These are phyloP conservation scores for Schwanniomyces vanrijiae DNA, from an alignment of 805 yeast species.

Conservation along the genomic window DNA sequence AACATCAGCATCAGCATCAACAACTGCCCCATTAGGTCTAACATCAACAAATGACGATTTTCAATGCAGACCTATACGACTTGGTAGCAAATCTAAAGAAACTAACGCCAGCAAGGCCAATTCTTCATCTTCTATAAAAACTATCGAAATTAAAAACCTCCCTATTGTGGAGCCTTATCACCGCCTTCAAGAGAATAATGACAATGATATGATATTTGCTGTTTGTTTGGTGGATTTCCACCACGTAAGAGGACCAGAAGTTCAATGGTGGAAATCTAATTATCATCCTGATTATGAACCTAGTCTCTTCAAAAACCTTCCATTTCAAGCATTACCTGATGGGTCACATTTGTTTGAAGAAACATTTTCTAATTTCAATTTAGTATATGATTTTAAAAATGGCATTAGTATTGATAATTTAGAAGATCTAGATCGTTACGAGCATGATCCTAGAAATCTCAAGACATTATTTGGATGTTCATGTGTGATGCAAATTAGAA, in stretches of 20 bases:
- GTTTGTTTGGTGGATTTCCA: conserved; percentile 91
- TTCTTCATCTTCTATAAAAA: conserved; percentile 13
- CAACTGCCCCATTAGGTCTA: conserved; percentile 1
- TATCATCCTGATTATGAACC: conserved; percentile 34
- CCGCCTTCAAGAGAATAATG: conserved; percentile 3
- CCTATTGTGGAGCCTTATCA: conserved; percentile 25
- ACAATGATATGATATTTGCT: conserved; percentile 61
- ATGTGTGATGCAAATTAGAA: conserved; percentile 80
- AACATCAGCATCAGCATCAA: too few species aligned
- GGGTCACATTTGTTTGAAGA: conserved; percentile 94
- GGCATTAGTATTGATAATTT: conserved; percentile 47
- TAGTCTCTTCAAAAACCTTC: conserved; percentile 77
- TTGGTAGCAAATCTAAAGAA: conserved; percentile 12
- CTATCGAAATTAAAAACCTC: conserved; percentile 38
- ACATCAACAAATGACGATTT: conserved; percentile 24
- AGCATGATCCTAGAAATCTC: conserved; percentile 40
- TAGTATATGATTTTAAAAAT: conserved; percentile 62
- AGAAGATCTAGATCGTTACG: conserved; percentile 30
- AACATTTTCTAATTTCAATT: conserved; percentile 86
- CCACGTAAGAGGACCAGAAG: conserved; percentile 89
- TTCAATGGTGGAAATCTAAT: conserved; percentile 79
- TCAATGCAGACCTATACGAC: conserved; percentile 38
- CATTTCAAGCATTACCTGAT: conserved; percentile 95
- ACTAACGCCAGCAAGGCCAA: conserved; percentile 7
- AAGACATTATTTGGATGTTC: conserved; percentile 91